Percentiles rank a stretch among this genome's conserved stretches.
Evolutionary conservation across 495 filamentous ascomycete genomes (phyloP).

Genomic region (Copromyces sp.): DNA sequence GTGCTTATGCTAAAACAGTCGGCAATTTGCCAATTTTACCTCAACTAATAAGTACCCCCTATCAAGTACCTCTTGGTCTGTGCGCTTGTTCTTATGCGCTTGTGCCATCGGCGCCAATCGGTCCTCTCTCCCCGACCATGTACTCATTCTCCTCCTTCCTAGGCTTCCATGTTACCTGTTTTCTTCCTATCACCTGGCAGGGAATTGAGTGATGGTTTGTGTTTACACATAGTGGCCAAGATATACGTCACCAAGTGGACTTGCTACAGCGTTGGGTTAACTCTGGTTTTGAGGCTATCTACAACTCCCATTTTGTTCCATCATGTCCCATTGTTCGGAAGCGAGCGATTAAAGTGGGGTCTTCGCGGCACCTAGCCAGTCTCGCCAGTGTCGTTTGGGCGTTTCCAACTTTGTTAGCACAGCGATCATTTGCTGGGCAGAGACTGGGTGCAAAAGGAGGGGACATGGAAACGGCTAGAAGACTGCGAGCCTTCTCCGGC

Average conservation of each 20-base stretch:
- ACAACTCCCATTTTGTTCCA: neutral
- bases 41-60: neutral
- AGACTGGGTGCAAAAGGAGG: neutral
- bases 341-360: neutral
- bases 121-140: neutral
- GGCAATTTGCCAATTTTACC: neutral
- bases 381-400: neutral
- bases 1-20: neutral
- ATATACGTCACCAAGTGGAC: neutral
- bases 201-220: neutral
- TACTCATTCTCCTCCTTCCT: neutral
- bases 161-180: neutral
- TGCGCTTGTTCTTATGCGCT: neutral
- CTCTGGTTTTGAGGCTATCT: neutral
- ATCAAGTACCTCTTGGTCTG: neutral
- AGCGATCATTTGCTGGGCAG: neutral
- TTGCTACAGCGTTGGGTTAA: neutral
- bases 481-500: neutral
- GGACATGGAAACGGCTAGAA: neutral
- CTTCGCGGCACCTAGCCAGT: neutral
- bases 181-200: neutral
- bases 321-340: neutral
- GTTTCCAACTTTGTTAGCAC: neutral
- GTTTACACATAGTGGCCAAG: neutral
- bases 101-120: neutral